Percentiles rank a stretch among this genome's conserved stretches.
These are phyloP conservation scores for Fusarium tupiense DNA, from an alignment of 2,329 filamentous ascomycete species.

Conservation along the genomic window DNA sequence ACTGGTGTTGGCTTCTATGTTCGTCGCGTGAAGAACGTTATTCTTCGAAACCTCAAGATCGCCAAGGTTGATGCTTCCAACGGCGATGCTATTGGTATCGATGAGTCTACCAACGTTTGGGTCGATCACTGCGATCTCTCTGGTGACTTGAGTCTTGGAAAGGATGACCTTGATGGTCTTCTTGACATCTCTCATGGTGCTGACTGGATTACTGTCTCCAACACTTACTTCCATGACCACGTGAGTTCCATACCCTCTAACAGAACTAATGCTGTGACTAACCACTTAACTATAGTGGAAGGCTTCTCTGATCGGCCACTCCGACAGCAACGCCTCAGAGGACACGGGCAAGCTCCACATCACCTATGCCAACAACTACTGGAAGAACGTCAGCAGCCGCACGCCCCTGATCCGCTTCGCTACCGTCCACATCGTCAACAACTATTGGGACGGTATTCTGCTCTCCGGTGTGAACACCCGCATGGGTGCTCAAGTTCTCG, in stretches of 20 bases:
- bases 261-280: fast-evolving
- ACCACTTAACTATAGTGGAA: constrained; percentile 54
- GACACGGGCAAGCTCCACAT: constrained; percentile 70
- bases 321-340: constrained; percentile 63
- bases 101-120: constrained; percentile 68
- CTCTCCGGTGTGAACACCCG: constrained; percentile 64
- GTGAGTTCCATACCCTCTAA: neutral
- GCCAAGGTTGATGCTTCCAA: constrained; percentile 62
- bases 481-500: constrained; percentile 63
- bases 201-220: constrained; percentile 65
- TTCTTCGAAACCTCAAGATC: constrained; percentile 70
- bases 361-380: constrained; percentile 75
- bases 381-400: constrained; percentile 70
- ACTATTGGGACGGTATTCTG: constrained; percentile 57
- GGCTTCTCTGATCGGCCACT: constrained; percentile 67
- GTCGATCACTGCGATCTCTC: constrained; percentile 74
- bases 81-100: constrained; percentile 69
- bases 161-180: constrained; percentile 76
- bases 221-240: constrained; percentile 47
- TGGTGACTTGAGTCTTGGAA: constrained; percentile 66
- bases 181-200: constrained; percentile 70
- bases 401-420: constrained; percentile 72
- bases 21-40: constrained; percentile 64
- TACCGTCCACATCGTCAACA: constrained; percentile 69
- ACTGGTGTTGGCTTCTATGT: constrained; percentile 63